Evolutionary conservation across 2,329 filamentous ascomycete genomes (phyloP), one percentile per base, ranked within the genome.

Genomic region (Nothophaeocryptopus gaeumannii): DNA sequence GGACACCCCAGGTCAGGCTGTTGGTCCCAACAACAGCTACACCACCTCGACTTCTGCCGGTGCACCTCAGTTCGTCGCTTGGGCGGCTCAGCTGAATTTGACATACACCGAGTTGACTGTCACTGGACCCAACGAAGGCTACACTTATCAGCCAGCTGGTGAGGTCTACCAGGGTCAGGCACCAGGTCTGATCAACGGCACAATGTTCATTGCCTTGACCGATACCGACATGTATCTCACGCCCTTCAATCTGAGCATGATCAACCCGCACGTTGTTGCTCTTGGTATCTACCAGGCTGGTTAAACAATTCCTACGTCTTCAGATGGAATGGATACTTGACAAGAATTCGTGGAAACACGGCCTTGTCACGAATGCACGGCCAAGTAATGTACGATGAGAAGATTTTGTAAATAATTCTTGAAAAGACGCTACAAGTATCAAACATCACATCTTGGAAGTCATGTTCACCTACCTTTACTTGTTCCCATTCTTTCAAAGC

Each of bases 1-100:
- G 88, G 88, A 93, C 20, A 70, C 66, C 0, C 85, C 88, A 0
- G 88, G 87, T 0, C 70, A 79, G 58, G 61, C 78, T 0, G 78
- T 92, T 2, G 89, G 89, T 0, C 89, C 89, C 0, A 92, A 95
- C 69, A 89, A 89, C 72, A 87, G 82, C 63, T 95, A 95, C 66
- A 72, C 89, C 41, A 92, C 89, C 0, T 67, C 75, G 0, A 75
- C 78, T 0, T 58, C 63, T 13, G 86, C 84, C 0, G 76, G 76
- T 2, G 60, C 67, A 3, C 85, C 89, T 0, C 70, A 73, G 50
- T 95, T 79, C 58, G 88, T 88, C 0, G 80, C 82, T 0, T 95
- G 88, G 87, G 85, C 88, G 1, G 79, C 78, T 0, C 89, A 93
- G 73, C 74, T 93, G 31, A 78, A 77, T 64, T 46, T 77, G 26